Percentiles rank a stretch among this genome's conserved stretches.
Conservation (phyloP, 192 early-diverging fungal species). For the Linderina pennispora region DNA sequence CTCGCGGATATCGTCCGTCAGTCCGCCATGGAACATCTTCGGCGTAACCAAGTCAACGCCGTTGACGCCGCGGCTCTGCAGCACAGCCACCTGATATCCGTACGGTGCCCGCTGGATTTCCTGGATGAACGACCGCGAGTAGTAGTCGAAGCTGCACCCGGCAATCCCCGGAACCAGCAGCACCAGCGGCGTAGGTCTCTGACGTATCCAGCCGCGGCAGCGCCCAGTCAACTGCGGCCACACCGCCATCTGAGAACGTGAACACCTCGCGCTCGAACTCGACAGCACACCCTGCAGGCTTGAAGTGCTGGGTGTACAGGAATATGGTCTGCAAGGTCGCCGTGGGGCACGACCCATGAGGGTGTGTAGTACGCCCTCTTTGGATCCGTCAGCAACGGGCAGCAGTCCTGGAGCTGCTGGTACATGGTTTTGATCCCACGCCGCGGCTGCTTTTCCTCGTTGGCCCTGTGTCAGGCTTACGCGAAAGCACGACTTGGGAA, state of each 20-base stretch:
- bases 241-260: conserved; percentile 38
- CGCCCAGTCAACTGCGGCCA: conserved; percentile 39
- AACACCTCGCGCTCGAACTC: conserved; percentile 43
- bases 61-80: conserved; percentile 87
- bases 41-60: conserved; percentile 64
- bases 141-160: conserved; percentile 41
- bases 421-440: conserved; percentile 12
- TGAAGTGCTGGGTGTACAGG: conserved; percentile 44
- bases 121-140: conserved; percentile 37
- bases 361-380: conserved; percentile 55
- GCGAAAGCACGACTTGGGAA: conserved; percentile 32
- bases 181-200: conserved; percentile 21
- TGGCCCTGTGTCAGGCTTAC: conserved; percentile 34
- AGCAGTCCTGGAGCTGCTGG: conserved; percentile 29
- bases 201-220: conserved; percentile 7
- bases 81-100: conserved; percentile 69
- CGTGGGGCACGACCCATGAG: conserved; percentile 62
- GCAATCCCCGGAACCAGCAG: conserved; percentile 36
- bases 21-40: conserved; percentile 74
- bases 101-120: conserved; percentile 37
- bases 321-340: conserved; percentile 74
- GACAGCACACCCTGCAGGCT: conserved; percentile 34
- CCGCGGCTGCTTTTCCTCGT: conserved; percentile 32
- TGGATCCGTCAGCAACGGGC: conserved; percentile 52
- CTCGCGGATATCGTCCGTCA: conserved; percentile 70